Evolutionary conservation across 179 eudicot genomes (phyloP), one percentile per base, ranked within the genome.

Genomic region (Carnegiea gigantea): DNA sequence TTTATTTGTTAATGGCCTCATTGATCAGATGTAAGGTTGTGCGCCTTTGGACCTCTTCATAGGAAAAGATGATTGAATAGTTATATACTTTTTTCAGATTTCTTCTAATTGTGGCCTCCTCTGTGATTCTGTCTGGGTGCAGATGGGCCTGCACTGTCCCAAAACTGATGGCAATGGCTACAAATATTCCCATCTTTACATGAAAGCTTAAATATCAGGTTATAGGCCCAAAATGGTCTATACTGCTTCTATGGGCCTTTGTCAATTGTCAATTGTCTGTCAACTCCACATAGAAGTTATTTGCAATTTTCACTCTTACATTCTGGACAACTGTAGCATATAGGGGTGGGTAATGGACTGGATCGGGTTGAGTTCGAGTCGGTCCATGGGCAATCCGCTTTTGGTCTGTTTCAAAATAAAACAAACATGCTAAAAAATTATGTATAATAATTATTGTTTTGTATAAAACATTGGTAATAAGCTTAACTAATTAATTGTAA

Each of bases 111-210:
- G 23, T 72, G 70, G 70, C n/a, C 77, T 53, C 20, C 26, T 40
- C 48, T 5, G 33, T 70, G 68, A 30, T 7, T n/a, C 53, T 11
- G 7, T 78, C 15, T 44, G 38, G 26, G 59, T 67, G 75, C 21
- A 9, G 26, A 30, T 78, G 46, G 43, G 65, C 76, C 76, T 79
- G 48, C 75, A 21, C 48, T 44, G 75, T 36, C 30, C 48, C 76
- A 68, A 49, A 79, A 53, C 72, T 49, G 48, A 48, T 59, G 54
- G 3, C 36, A 4, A 54, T 57, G 54, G 77, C 36, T 79, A 49
- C 51, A 68, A 68, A 43, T 40, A 53, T 53, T 60, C 44, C 60
- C 81, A 67, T 5, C 18, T n/a, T n/a, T 77, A 67, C 26, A 13
- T 67, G 1, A 48, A 44, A 44, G 43, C 40, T 46, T 68, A 67